Percentiles rank a stretch among this genome's conserved stretches.
Conservation (phyloP, 169 alveolate genomes). For the Fabrea salina region DNA sequence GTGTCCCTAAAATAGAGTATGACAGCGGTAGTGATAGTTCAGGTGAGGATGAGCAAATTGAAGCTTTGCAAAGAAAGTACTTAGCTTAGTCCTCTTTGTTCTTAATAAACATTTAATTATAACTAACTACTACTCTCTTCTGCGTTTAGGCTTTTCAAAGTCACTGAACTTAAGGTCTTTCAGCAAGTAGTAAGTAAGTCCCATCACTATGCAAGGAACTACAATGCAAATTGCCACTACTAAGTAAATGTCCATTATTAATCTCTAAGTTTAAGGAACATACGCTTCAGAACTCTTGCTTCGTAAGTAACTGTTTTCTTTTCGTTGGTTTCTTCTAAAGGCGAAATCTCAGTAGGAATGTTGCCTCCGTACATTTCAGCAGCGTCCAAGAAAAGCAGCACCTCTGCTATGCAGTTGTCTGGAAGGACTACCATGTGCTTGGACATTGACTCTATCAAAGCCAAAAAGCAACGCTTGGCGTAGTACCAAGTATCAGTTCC, state of each 20-base stretch:
- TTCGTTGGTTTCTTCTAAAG: constrained; percentile 65
- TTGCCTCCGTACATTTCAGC: constrained; percentile 79
- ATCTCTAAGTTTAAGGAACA: constrained; percentile 74
- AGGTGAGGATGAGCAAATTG: constrained; percentile 15
- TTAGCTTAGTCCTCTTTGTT: too few species aligned
- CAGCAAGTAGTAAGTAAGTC: too few species aligned
- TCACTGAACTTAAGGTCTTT: too few species aligned
- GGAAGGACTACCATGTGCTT: constrained; percentile 85
- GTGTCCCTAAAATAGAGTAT: constrained; percentile 28
- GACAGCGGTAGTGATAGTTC: constrained; percentile 24
- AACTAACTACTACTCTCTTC: too few species aligned
- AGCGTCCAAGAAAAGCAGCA: constrained; percentile 78
- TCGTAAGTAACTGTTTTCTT: constrained; percentile 77
- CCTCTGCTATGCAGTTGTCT: constrained; percentile 71
- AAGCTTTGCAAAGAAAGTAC: constrained; percentile 26
- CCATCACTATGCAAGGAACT: too few species aligned
- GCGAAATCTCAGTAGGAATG: constrained; percentile 70
- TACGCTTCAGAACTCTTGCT: constrained; percentile 75
- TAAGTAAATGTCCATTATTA: constrained; percentile 28
- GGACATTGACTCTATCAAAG: constrained; percentile 84
- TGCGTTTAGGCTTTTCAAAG: too few species aligned
- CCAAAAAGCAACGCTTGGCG: constrained; percentile 88
- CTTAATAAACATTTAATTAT: too few species aligned
- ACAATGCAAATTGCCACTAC: too few species aligned
- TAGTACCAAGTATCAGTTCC: constrained; percentile 85